Percentiles rank a stretch among this genome's conserved stretches.
Conservation (phyloP, 306 rosid species). For the Sphenostylis stenocarpa region DNA sequence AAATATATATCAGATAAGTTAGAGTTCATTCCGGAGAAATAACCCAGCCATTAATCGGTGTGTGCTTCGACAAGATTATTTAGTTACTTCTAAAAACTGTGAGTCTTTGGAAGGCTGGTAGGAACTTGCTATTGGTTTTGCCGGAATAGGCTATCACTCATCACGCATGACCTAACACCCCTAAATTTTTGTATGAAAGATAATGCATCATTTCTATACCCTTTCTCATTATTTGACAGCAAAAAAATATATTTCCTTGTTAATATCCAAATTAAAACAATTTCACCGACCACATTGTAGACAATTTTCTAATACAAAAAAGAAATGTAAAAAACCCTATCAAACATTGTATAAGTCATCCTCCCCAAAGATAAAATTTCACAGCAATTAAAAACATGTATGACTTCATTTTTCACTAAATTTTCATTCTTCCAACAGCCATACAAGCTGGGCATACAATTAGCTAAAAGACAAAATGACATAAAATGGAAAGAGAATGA, state of each 20-base stretch:
- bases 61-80: background rate
- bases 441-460: conserved; percentile 12
- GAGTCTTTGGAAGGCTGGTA: background rate
- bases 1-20: background rate
- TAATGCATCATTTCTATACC: background rate
- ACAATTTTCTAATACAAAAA: background rate
- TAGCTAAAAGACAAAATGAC: conserved; percentile 4
- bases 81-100: background rate
- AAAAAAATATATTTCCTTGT: background rate
- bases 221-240: conserved; percentile 3
- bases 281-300: background rate
- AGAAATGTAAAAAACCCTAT: background rate
- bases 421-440: background rate
- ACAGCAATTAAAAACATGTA: conserved; percentile 39
- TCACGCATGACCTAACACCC: background rate
- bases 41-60: background rate
- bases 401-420: background rate
- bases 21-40: background rate
- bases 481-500: conserved; percentile 12
- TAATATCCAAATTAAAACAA: background rate
- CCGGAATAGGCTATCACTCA: background rate
- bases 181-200: background rate
- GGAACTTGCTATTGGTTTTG: conserved; percentile 1
- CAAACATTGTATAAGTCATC: background rate
- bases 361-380: background rate